Evolutionary conservation across 352 stramenopile species (phyloP).

Genomic region (Peronosclerospora sorghi): DNA sequence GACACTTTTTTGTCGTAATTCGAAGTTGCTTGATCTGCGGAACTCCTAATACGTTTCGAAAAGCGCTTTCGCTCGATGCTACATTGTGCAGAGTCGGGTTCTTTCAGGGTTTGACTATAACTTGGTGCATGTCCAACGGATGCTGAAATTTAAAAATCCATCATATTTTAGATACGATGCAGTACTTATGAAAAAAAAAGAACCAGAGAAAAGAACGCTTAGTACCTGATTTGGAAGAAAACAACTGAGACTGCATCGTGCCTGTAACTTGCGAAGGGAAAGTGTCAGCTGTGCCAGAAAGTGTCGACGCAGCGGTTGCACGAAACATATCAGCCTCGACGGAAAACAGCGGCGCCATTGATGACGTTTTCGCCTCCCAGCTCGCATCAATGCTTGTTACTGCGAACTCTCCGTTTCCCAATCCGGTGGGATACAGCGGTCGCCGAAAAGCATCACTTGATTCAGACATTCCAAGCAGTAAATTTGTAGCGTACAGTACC

Average conservation of each 20-base stretch:
- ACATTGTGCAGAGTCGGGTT: conserved; percentile 5
- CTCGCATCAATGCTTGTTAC: conserved; percentile 50
- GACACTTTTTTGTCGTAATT: conserved; percentile 22
- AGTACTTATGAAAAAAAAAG: background rate
- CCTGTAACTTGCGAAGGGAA: conserved; percentile 7
- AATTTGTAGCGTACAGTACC: conserved; percentile 55
- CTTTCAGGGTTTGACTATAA: conserved; percentile 3
- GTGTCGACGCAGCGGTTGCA: background rate
- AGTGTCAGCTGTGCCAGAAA: conserved; percentile 1
- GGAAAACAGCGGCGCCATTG: conserved; percentile 69
- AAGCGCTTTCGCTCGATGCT: conserved; percentile 17
- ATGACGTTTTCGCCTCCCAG: conserved; percentile 56
- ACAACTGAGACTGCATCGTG: conserved; percentile 39
- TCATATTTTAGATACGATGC: background rate
- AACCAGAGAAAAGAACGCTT: background rate
- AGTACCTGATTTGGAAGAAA: conserved; percentile 18
- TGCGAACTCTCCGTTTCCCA: conserved; percentile 34
- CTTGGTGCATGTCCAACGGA: conserved; percentile 1
- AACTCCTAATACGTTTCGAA: conserved; percentile 12
- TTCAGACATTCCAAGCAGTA: conserved; percentile 33
- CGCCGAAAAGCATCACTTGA: conserved; percentile 17
- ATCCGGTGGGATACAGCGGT: conserved; percentile 38
- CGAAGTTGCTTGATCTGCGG: conserved; percentile 3
- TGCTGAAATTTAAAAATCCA: conserved; percentile 3
- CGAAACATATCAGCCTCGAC: conserved; percentile 51